Evolutionary conservation across 192 early-diverging fungal species (phyloP), one percentile per base, ranked within the genome.

Genomic region (Coemansia reversa): DNA sequence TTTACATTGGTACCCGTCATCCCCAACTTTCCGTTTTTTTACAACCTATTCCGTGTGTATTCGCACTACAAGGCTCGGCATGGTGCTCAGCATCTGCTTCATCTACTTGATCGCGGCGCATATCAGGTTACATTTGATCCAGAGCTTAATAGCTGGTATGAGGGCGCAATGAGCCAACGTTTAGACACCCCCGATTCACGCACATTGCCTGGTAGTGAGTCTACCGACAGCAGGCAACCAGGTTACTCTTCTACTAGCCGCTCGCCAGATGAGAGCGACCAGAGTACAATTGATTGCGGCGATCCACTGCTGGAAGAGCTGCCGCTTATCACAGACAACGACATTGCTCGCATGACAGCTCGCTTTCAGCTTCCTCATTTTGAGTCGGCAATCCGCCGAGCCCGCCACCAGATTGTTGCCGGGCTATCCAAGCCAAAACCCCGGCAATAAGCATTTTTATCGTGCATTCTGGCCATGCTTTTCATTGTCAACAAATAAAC

Each of bases 31-130:
- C 90, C 90, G 0, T 63, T 92, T 18, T 88, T 88, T 28, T 92
- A 92, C 68, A 92, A 92, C 70, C 58, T 89, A 29, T 92, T 89
- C 60, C 86, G 91, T 4, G 79, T 92, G 23, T 92, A 91, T 69
- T 89, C 88, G 66, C 89, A 92, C 52, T 91, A 90, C 70, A 89
- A 89, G 88, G 91, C 89, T 75, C 74, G 71, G 42, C 82, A 80
- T 47, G 87, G 87, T 1, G 85, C 87, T 0, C 70, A 76, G 42
- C 68, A 79, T 27, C 63, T 79, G 57, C 58, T 55, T 32, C 77
- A 79, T 33, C 28, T 74, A 27, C 54, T 79, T 19, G 71, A 79
- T 33, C 39, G 54, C 25, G 32, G 68, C 28, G 32, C 75, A 24
- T 69, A 65, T 61, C 67, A 79, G 71, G 48, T 80, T 3, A 50